A percentile compares a stretch with the other conserved stretches of the same genome.
Evolutionary conservation across 208 protist genomes (phyloP).

Genomic region (Novymonas esmeraldas): DNA sequence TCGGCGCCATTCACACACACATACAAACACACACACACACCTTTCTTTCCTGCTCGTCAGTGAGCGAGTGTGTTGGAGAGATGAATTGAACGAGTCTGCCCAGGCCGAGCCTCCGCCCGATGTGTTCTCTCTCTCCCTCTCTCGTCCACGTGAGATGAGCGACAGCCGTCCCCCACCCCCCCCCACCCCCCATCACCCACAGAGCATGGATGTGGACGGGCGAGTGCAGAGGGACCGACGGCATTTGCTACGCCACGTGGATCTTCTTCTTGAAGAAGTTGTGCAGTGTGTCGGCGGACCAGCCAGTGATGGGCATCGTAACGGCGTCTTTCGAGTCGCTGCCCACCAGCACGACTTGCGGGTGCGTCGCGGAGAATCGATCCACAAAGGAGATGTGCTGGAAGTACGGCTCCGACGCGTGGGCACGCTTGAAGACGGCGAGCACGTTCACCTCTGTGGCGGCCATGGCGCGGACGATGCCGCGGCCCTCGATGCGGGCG

Average conservation of each 20-base stretch:
- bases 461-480: background rate
- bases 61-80: too few relatives aligned
- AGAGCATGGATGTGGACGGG: background rate
- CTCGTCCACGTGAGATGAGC: too few relatives aligned
- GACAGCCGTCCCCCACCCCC: background rate
- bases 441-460: background rate
- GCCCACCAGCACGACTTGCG: constrained; percentile 29
- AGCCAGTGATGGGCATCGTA: constrained; percentile 30
- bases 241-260: background rate
- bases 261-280: constrained; percentile 43
- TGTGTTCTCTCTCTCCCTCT: too few relatives aligned
- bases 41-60: too few relatives aligned
- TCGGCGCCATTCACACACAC: too few relatives aligned
- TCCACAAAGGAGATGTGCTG: constrained; percentile 16
- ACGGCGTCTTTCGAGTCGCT: constrained; percentile 14
- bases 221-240: background rate
- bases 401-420: constrained; percentile 26
- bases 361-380: background rate
- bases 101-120: background rate
- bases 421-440: constrained; percentile 14
- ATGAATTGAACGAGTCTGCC: background rate
- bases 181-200: background rate
- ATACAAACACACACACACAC: too few relatives aligned
- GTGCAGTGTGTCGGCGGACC: constrained; percentile 39
- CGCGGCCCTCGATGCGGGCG: constrained; percentile 14